Evolutionary conservation across 2,329 filamentous ascomycete species (phyloP).

Genomic region (Alternaria consortialis): DNA sequence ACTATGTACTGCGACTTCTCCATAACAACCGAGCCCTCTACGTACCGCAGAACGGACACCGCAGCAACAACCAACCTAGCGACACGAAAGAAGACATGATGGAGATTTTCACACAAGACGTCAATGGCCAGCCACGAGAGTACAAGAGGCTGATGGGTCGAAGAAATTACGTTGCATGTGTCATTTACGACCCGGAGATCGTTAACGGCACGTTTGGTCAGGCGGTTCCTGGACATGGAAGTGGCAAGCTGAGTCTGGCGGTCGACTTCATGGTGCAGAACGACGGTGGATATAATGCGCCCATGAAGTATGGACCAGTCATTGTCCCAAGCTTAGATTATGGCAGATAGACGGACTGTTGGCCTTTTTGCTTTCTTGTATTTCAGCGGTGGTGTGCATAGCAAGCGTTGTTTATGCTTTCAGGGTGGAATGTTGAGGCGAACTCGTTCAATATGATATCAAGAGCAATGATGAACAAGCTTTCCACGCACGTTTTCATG

Average conservation of each 20-base stretch:
- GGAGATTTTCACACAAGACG: conserved; percentile 97
- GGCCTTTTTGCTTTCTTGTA: conserved; percentile 12
- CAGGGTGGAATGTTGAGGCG: neutral
- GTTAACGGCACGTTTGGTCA: conserved; percentile 61
- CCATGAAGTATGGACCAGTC: conserved; percentile 96
- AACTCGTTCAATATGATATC: conserved; percentile 2
- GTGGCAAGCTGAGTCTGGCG: conserved; percentile 76
- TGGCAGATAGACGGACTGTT: conserved; percentile 50
- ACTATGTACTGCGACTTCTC: conserved; percentile 91
- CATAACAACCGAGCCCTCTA: conserved; percentile 94
- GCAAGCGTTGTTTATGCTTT: conserved; percentile 26
- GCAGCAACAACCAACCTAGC: conserved; percentile 72
- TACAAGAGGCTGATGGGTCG: conserved; percentile 92
- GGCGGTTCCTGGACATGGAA: conserved; percentile 50
- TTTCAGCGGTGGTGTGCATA: conserved; percentile 32
- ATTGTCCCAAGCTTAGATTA: conserved; percentile 78
- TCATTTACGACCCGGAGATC: conserved; percentile 91
- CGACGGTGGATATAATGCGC: conserved; percentile 79
- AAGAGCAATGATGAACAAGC: neutral
- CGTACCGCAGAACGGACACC: conserved; percentile 85
- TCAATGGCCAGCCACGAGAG: conserved; percentile 82
- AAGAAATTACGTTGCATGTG: conserved; percentile 89
- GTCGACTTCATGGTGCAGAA: conserved; percentile 98
- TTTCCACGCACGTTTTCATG: neutral
- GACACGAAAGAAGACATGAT: conserved; percentile 99